Base-by-base conservation (phyloP, 1,139 yeast species). In the Pichia sp. region DNA sequence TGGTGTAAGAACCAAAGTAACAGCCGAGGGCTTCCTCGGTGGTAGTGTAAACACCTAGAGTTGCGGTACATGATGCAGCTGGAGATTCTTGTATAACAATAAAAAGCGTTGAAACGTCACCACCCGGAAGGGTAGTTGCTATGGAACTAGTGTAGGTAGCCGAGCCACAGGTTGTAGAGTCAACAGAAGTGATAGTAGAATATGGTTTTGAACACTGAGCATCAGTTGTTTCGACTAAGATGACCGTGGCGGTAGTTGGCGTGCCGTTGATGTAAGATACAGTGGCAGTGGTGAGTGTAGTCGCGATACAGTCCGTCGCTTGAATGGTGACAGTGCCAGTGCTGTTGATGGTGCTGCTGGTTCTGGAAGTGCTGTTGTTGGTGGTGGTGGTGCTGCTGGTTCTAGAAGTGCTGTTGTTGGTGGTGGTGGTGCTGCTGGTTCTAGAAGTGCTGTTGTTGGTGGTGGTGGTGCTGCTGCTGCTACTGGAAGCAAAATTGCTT, bases 91-190 rank as follows among this genome's bases (percentile, higher is more conserved):
- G 4, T 3, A 24, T 17, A 24, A 24, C 27, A 3, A 24, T 17
- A 14, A 24, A 10, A 12, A 24, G 17, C 6, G 27, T 9, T n/a
- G 27, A 13, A 3, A 19, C 29, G 8, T 13, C 16, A 5, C 32
- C 34, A 16, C 19, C 24, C 5, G 21, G 6, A 6, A 16, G 13
- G 6, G 20, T 19, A 3, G 28, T 11, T 5, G 31, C 11, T 11
- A 21, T 12, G 3, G 38, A 26, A n/a, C 13, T 21, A 5, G 33
- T 29, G 18, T 16, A 20, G 2, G 41, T 38, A 6, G 29, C 15
- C 19, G 35, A 25, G 11, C 40, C 40, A 31, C 40, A 38, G 12
- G 29, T 25, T 8, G 38, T 16, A 3, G 35, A 21, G n/a, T 21
- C 17, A 6, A 14, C 13, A 15, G 27, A 27, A 9, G 24, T 25